A percentile compares a stretch with the other conserved stretches of the same genome.
These are phyloP conservation scores for Candida krabiensis DNA, from an alignment of 805 yeast species.

Conservation along the genomic window DNA sequence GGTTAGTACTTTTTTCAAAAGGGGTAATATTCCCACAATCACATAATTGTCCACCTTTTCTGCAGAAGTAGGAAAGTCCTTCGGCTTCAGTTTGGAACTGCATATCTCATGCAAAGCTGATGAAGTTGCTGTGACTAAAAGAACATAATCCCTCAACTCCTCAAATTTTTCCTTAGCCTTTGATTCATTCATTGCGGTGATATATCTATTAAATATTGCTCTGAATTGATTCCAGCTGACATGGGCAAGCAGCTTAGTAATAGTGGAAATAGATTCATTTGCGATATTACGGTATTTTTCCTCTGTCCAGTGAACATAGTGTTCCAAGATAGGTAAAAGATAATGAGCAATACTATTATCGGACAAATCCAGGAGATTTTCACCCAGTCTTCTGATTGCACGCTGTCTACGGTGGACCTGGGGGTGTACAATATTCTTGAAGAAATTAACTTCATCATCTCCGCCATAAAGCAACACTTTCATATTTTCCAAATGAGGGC, in stretches of 20 bases:
- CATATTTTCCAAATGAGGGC: conserved; percentile 62
- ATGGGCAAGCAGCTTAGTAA: conserved; percentile 55
- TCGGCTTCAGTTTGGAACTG: conserved; percentile 17
- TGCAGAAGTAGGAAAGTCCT: conserved; percentile 35
- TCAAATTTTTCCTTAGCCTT: conserved; percentile 33
- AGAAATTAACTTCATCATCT: conserved; percentile 75
- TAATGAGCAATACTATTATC: conserved; percentile 71
- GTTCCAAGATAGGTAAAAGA: conserved; percentile 82
- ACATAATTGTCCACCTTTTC: conserved; percentile 48
- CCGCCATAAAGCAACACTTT: conserved; percentile 57
- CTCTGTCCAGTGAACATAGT: conserved; percentile 60
- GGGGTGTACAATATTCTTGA: conserved; percentile 69
- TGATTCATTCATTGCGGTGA: conserved; percentile 31
- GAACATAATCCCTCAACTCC: conserved; percentile 55
- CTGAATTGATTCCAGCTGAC: conserved; percentile 79
- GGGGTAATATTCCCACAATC: conserved; percentile 57
- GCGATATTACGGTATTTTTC: conserved; percentile 62
- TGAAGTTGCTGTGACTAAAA: conserved; percentile 57
- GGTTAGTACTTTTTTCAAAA: conserved; percentile 57
- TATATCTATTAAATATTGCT: conserved; percentile 71
- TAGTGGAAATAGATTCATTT: conserved; percentile 62
- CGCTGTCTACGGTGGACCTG: conserved; percentile 85
- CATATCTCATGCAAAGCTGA: conserved; percentile 35
- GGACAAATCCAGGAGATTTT: conserved; percentile 43
- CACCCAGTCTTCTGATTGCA: conserved; percentile 68